These are phyloP conservation scores for Sclerotinia trifoliorum DNA, from an alignment of 2,329 filamentous ascomycete genomes.

Conservation along the genomic window DNA sequence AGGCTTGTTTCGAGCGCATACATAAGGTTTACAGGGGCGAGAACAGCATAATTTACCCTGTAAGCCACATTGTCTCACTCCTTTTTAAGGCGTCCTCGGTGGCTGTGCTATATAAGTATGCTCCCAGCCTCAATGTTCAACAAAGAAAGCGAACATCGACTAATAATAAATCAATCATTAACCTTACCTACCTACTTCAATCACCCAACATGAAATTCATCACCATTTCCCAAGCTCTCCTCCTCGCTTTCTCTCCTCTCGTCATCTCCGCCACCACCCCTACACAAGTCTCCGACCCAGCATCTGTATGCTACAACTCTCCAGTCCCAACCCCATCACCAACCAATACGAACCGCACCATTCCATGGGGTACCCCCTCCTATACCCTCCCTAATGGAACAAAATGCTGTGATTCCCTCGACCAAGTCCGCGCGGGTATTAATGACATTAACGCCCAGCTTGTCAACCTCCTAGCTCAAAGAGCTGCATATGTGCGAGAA, in stretches of 20 bases:
- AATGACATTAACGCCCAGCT: slow-evolving; percentile 25
- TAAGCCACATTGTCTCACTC: too few species aligned
- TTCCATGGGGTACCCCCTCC: slow-evolving; percentile 25
- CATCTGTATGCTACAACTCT: slow-evolving; percentile 24
- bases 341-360: slow-evolving; percentile 17
- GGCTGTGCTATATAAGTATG: too few species aligned
- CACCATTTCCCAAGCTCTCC: neutral
- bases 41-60: too few species aligned
- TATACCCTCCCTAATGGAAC: slow-evolving; percentile 26
- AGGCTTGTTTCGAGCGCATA: too few species aligned
- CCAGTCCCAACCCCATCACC: slow-evolving; percentile 2
- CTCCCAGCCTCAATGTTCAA: too few species aligned
- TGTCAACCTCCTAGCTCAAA: slow-evolving; percentile 23
- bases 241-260: neutral
- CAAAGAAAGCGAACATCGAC: too few species aligned
- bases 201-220: neutral
- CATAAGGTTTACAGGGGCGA: too few species aligned
- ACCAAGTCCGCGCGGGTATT: slow-evolving; percentile 26
- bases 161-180: too few species aligned
- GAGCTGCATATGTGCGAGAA: slow-evolving; percentile 28
- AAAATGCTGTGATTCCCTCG: slow-evolving; percentile 25
- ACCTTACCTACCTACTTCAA: neutral
- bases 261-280: too few species aligned
- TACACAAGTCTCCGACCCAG: neutral
- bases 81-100: too few species aligned